A percentile compares a stretch with the other conserved stretches of the same genome.
Evolutionary conservation across 768 basidiomycete genomes (phyloP).

Genomic region (Pleurotus salmoneostramineus): DNA sequence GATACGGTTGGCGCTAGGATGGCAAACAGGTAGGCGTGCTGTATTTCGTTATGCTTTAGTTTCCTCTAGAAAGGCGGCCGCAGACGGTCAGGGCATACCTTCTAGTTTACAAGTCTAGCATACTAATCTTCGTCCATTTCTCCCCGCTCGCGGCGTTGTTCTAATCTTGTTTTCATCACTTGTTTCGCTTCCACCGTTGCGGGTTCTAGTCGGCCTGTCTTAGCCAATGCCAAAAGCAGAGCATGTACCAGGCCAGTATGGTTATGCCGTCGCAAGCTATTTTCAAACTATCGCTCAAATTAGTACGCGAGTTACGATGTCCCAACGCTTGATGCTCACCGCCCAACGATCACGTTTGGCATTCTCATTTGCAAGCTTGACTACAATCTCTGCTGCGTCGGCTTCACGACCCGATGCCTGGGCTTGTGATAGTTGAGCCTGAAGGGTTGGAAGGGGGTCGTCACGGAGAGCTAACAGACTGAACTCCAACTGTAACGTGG

Average conservation of each 20-base stretch:
- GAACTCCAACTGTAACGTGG: slow-evolving; percentile 70
- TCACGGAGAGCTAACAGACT: slow-evolving; percentile 85
- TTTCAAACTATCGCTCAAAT: slow-evolving; percentile 62
- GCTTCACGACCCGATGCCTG: slow-evolving; percentile 36
- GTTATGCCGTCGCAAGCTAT: slow-evolving; percentile 82
- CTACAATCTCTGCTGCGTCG: slow-evolving; percentile 49
- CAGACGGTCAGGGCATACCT: background rate
- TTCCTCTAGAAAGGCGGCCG: background rate
- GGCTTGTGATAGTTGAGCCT: slow-evolving; percentile 48
- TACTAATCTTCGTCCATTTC: slow-evolving; percentile 44
- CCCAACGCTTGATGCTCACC: slow-evolving; percentile 41
- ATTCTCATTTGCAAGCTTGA: slow-evolving; percentile 61
- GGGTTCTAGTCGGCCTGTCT: slow-evolving; percentile 55
- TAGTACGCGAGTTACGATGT: slow-evolving; percentile 4
- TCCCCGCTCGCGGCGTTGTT: slow-evolving; percentile 38
- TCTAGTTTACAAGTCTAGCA: background rate
- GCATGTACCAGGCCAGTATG: slow-evolving; percentile 80
- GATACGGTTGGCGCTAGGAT: no score
- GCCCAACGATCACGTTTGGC: slow-evolving; percentile 79
- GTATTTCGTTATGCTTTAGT: no score
- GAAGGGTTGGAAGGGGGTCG: slow-evolving; percentile 71
- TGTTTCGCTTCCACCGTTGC: slow-evolving; percentile 44
- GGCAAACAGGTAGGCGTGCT: no score
- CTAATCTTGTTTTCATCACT: slow-evolving; percentile 42
- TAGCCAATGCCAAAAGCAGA: slow-evolving; percentile 69